Conservation (phyloP, 2,329 filamentous ascomycete genomes). For the Monosporascus sp. region DNA sequence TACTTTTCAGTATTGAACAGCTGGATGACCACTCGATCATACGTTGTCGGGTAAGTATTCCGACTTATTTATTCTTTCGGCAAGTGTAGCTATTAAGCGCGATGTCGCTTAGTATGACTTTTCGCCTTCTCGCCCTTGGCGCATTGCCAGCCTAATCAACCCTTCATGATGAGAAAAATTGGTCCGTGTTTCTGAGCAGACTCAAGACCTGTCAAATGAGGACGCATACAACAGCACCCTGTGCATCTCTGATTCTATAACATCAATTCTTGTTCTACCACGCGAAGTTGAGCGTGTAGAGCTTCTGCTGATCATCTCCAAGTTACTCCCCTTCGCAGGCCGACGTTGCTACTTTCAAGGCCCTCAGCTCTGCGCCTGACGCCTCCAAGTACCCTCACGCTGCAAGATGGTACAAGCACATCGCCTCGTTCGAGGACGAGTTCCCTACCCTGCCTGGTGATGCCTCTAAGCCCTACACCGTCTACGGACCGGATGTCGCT, state of each 20-base stretch:
- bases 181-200: conserved; percentile 81
- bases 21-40: conserved; percentile 63
- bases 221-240: conserved; percentile 31
- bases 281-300: conserved; percentile 1
- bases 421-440: conserved; percentile 86
- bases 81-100: conserved; percentile 5
- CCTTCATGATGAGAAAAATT: conserved; percentile 66
- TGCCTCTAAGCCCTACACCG: conserved; percentile 79
- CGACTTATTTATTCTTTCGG: conserved; percentile 10
- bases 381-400: conserved; percentile 87
- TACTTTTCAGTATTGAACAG: conserved; percentile 44
- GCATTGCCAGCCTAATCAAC: conserved; percentile 11
- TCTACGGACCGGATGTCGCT: conserved; percentile 80
- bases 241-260: conserved; percentile 30
- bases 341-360: conserved; percentile 94
- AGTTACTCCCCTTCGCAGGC: conserved; percentile 76
- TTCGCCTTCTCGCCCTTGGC: not conserved
- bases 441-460: conserved; percentile 89
- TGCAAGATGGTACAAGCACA: conserved; percentile 99
- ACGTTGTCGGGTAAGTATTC: conserved; percentile 64
- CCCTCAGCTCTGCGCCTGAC: conserved; percentile 68
- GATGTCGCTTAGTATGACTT: conserved; percentile 3
- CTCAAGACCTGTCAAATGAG: conserved; percentile 64
- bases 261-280: not conserved
- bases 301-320: conserved; percentile 8